Percentiles rank a stretch among this genome's conserved stretches.
These are phyloP conservation scores for Omphalotus olearius DNA, from an alignment of 1,284 basidiomycete species.

Conservation along the genomic window DNA sequence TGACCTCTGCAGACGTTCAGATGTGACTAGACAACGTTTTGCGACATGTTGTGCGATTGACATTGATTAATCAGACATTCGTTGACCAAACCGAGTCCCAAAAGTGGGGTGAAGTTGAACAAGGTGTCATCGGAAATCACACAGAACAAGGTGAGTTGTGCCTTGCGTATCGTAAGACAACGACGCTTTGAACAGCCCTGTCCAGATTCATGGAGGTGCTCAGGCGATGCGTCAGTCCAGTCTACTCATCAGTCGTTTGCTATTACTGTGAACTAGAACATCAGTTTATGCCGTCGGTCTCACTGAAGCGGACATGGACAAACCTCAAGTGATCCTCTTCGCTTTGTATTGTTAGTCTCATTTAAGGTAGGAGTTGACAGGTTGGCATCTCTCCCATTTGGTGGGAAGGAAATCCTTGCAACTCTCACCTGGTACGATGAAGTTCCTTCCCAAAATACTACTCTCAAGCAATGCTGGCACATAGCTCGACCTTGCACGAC, in stretches of 20 bases:
- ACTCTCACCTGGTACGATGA: constrained; percentile 62
- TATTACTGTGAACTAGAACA: constrained; percentile 6
- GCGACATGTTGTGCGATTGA: background rate
- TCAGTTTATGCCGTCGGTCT: constrained; percentile 75
- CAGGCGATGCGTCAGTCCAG: constrained; percentile 73
- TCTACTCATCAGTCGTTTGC: background rate
- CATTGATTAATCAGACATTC: constrained; percentile 31
- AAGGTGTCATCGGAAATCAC: constrained; percentile 67
- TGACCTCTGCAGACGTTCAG: constrained; percentile 48
- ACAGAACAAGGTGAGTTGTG: constrained; percentile 55
- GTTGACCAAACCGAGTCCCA: constrained; percentile 28
- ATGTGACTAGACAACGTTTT: constrained; percentile 38
- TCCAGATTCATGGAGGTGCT: constrained; percentile 65
- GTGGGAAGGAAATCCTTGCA: constrained; percentile 90
- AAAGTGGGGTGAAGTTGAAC: constrained; percentile 46
- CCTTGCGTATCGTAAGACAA: background rate
- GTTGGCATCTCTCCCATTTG: constrained; percentile 82
- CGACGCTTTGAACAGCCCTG: background rate
- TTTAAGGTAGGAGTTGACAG: constrained; percentile 31
- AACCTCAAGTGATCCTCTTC: constrained; percentile 52
- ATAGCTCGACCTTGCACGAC: constrained; percentile 71
- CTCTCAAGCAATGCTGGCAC: background rate
- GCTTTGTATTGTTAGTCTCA: background rate
- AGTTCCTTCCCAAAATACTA: background rate
- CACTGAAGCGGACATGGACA: constrained; percentile 76